These are phyloP conservation scores for Aspergillus terreus DNA, from an alignment of 2,329 filamentous ascomycete genomes.

Conservation along the genomic window DNA sequence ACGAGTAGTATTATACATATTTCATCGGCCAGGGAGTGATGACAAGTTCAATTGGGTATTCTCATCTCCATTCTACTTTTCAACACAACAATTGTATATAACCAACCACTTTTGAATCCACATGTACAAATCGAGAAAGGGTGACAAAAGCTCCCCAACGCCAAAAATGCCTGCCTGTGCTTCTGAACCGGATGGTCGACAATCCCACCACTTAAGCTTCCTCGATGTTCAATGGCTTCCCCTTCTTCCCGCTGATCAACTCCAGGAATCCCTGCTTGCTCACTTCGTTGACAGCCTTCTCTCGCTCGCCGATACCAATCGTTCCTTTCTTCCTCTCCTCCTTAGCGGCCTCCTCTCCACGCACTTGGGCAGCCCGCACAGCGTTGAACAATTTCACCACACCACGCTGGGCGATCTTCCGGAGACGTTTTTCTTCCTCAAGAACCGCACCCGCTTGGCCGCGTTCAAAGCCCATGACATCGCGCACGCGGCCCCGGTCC, in stretches of 20 bases:
- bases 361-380: slow-evolving; percentile 85
- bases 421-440: slow-evolving; percentile 73
- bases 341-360: slow-evolving; percentile 70
- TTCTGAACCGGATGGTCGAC: slow-evolving; percentile 8
- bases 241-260: slow-evolving; percentile 65
- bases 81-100: slow-evolving; percentile 17
- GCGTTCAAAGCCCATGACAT: slow-evolving; percentile 68
- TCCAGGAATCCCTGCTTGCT: slow-evolving; percentile 96
- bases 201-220: slow-evolving; percentile 33
- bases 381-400: slow-evolving; percentile 97
- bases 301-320: slow-evolving; percentile 72
- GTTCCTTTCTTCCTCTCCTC: slow-evolving; percentile 67
- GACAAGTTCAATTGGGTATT: slow-evolving; percentile 25
- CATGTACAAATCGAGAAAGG: slow-evolving; percentile 16
- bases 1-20: slow-evolving; percentile 4
- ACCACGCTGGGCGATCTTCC: slow-evolving; percentile 86
- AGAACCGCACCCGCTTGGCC: slow-evolving; percentile 50
- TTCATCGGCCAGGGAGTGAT: slow-evolving; percentile 2
- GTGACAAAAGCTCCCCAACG: slow-evolving; percentile 10
- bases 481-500: slow-evolving; percentile 83
- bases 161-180: slow-evolving; percentile 32
- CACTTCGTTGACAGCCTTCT: slow-evolving; percentile 92
- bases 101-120: slow-evolving; percentile 23
- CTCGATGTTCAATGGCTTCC: slow-evolving; percentile 44
- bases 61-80: slow-evolving; percentile 23